phyloP scores from a whole-genome alignment of 2,329 filamentous ascomycete species.

The Aspergillus ruber region DNA sequence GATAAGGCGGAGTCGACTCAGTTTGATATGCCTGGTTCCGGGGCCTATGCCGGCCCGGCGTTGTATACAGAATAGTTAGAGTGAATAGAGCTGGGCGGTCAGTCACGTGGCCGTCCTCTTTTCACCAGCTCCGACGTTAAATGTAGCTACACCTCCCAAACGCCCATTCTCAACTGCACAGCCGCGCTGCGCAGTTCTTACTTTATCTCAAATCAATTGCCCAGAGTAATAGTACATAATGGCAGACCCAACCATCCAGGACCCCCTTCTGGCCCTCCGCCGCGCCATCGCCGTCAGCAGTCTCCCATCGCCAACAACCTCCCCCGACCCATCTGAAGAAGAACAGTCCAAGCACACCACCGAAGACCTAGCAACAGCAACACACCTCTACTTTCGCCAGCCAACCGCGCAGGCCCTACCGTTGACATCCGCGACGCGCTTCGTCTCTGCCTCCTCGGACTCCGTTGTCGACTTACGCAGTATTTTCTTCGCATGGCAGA shows the following conservation, averaged over 20 bases:
- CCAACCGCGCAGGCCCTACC: constrained; percentile 57
- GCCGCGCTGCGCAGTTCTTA: not conserved
- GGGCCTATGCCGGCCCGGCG: too few species aligned
- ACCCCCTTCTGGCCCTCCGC: constrained; percentile 77
- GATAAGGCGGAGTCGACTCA: too few species aligned
- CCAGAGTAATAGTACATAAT: constrained; percentile 33
- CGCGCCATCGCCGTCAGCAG: constrained; percentile 68
- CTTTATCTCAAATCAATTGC: not conserved
- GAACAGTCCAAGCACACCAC: constrained; percentile 54
- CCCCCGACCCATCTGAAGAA: constrained; percentile 44
- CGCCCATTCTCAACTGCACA: too few species aligned
- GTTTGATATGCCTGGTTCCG: too few species aligned
- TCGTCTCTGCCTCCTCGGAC: constrained; percentile 64
- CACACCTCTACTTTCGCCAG: constrained; percentile 66
- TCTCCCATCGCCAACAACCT: constrained; percentile 67
- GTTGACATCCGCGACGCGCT: constrained; percentile 72
- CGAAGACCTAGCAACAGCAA: constrained; percentile 65
- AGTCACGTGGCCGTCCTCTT: not conserved
- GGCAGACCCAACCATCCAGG: constrained; percentile 53
- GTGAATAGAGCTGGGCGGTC: not conserved
- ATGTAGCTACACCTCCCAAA: too few species aligned
- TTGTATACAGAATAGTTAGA: too few species aligned
- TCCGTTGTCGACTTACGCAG: constrained; percentile 77
- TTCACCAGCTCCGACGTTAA: not conserved
- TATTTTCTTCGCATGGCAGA: constrained; percentile 93